A percentile compares a stretch with the other conserved stretches of the same genome.
Conservation (phyloP, 2,329 filamentous ascomycete species). For the Lachnellula cervina region DNA sequence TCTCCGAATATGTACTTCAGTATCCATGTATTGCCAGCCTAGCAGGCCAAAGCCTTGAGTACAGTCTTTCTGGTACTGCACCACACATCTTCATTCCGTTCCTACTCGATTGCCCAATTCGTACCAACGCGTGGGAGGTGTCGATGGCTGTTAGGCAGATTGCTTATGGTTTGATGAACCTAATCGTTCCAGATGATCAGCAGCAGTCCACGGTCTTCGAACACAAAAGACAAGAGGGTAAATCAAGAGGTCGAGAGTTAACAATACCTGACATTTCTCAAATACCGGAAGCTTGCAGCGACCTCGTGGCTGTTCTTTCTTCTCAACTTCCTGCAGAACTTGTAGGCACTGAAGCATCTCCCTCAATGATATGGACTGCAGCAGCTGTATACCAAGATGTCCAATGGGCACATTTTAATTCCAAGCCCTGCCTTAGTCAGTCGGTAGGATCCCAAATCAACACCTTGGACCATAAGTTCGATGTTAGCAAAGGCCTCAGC, state of each 20-base stretch:
- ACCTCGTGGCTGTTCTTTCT: conserved; percentile 14
- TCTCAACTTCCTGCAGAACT: conserved; percentile 6
- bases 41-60: conserved; percentile 26
- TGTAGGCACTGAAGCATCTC: not conserved
- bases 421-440: conserved; percentile 17
- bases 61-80: conserved; percentile 14
- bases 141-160: conserved; percentile 46
- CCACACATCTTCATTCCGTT: conserved; percentile 59
- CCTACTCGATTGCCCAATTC: conserved; percentile 52
- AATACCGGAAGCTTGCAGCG: conserved; percentile 22
- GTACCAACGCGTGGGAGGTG: conserved; percentile 53
- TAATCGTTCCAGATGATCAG: conserved; percentile 27
- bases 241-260: conserved; percentile 24
- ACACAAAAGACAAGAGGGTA: conserved; percentile 25
- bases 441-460: conserved; percentile 12
- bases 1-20: conserved; percentile 47
- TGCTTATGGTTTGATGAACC: conserved; percentile 50
- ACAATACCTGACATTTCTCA: conserved; percentile 20
- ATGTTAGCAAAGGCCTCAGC: conserved; percentile 7
- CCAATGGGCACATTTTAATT: conserved; percentile 22
- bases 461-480: not conserved
- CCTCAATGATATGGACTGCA: conserved; percentile 22
- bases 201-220: conserved; percentile 23
- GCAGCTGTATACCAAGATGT: conserved; percentile 28
- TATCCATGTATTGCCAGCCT: conserved; percentile 25